Conservation (phyloP, 331 rosid species). For the Quercus phellos region DNA sequence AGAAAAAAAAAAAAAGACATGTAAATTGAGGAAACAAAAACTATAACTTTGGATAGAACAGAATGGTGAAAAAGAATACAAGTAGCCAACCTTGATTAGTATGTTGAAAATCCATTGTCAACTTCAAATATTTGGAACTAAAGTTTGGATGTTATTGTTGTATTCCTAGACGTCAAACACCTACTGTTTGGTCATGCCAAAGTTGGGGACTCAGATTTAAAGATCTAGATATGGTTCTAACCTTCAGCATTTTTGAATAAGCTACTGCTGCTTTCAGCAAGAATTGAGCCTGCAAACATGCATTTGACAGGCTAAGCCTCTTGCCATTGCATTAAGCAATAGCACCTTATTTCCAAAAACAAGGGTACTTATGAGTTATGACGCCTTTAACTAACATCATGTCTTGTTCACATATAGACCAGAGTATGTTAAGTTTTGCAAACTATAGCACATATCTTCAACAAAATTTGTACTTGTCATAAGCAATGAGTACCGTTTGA, state of each 20-base stretch:
- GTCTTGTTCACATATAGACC: not conserved
- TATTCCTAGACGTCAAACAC: not conserved
- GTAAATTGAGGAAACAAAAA: too few species aligned
- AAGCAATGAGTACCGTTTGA: not conserved
- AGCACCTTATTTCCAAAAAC: not conserved
- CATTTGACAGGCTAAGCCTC: not conserved
- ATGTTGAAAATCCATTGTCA: too few species aligned
- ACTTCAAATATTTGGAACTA: too few species aligned
- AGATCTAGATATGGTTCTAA: not conserved
- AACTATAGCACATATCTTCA: not conserved
- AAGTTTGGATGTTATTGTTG: too few species aligned
- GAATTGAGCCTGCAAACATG: not conserved
- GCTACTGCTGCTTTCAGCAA: not conserved
- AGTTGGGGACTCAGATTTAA: not conserved
- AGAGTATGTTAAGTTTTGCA: not conserved
- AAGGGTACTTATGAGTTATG: not conserved
- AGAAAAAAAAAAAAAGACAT: too few species aligned
- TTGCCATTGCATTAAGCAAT: not conserved
- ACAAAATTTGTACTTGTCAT: not conserved
- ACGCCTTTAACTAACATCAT: not conserved
- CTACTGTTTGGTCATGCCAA: not conserved
- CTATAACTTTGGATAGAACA: too few species aligned
- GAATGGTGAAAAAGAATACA: too few species aligned
- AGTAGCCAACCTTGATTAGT: too few species aligned
- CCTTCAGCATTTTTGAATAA: too few species aligned